phyloP scores from a whole-genome alignment of 306 rosid genomes.

The Cicer chorassanicum region DNA sequence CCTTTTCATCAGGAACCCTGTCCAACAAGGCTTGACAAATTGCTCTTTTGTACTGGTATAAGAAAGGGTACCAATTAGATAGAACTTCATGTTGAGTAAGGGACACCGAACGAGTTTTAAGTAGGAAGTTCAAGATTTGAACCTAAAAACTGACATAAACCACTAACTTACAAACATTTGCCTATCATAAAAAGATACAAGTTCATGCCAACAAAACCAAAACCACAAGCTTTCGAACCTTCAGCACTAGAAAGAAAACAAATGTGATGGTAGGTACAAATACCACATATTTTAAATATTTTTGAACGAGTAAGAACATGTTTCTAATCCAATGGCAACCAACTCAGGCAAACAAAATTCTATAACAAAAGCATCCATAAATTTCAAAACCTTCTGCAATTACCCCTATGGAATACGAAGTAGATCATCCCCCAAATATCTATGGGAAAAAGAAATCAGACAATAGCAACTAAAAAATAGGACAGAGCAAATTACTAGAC shows the following conservation, averaged over 20 bases:
- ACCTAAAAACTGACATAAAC: neutral
- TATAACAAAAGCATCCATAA: neutral
- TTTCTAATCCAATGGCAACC: neutral
- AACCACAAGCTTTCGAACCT: neutral
- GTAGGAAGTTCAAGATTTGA: neutral
- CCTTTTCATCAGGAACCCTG: conserved; percentile 69
- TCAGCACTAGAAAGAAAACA: neutral
- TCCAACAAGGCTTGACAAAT: conserved; percentile 67
- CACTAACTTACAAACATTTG: neutral
- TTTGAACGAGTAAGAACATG: conserved; percentile 1
- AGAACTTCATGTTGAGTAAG: neutral
- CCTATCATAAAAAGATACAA: neutral
- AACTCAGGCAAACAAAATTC: neutral
- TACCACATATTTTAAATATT: neutral
- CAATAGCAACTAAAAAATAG: neutral
- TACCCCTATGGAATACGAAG: neutral
- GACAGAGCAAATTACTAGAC: neutral
- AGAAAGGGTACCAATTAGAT: conserved; percentile 4
- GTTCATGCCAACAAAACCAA: neutral
- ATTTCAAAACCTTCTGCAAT: neutral
- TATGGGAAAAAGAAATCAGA: neutral
- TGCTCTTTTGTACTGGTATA: conserved; percentile 70
- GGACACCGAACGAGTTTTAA: neutral
- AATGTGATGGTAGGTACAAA: neutral
- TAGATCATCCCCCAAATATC: neutral